These are phyloP conservation scores for Anethum foeniculum DNA, from an alignment of 140 eudicot species.

Conservation along the genomic window DNA sequence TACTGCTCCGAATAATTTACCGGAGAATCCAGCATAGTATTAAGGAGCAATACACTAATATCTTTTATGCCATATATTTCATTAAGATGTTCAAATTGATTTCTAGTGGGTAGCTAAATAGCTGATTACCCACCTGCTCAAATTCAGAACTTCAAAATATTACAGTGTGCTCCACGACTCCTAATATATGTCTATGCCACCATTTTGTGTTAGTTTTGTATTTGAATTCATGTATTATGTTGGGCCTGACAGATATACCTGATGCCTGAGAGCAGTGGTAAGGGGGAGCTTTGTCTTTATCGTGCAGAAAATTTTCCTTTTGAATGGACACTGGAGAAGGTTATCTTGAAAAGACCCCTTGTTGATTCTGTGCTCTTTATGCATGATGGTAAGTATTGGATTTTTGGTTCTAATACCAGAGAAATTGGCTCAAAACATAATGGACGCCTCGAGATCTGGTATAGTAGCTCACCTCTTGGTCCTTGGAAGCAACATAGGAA, in stretches of 20 bases:
- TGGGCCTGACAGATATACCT: constrained; percentile 50
- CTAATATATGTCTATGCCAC: neutral
- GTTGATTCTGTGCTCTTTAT: constrained; percentile 52
- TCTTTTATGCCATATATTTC: neutral
- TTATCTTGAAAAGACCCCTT: constrained; percentile 61
- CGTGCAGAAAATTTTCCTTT: constrained; percentile 67
- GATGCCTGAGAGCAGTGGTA: constrained; percentile 77
- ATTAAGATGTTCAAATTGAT: neutral
- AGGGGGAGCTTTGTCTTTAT: constrained; percentile 68
- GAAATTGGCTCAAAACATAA: constrained; percentile 36
- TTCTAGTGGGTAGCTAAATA: neutral
- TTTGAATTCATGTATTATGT: neutral
- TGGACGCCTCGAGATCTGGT: constrained; percentile 71
- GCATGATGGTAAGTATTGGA: constrained; percentile 52
- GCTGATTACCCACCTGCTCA: neutral
- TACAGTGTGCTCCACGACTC: neutral
- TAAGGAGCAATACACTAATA: neutral
- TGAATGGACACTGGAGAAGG: constrained; percentile 67
- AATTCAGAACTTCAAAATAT: neutral
- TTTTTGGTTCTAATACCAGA: constrained; percentile 64
- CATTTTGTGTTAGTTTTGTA: neutral
- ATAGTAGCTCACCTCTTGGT: constrained; percentile 73
- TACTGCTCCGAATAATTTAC: neutral
- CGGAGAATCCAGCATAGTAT: neutral
- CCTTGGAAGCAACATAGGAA: constrained; percentile 77